Percentiles rank a stretch among this genome's conserved stretches.
phyloP scores from a whole-genome alignment of 1,284 basidiomycete genomes.

The Sanghuangporus sanghuang region DNA sequence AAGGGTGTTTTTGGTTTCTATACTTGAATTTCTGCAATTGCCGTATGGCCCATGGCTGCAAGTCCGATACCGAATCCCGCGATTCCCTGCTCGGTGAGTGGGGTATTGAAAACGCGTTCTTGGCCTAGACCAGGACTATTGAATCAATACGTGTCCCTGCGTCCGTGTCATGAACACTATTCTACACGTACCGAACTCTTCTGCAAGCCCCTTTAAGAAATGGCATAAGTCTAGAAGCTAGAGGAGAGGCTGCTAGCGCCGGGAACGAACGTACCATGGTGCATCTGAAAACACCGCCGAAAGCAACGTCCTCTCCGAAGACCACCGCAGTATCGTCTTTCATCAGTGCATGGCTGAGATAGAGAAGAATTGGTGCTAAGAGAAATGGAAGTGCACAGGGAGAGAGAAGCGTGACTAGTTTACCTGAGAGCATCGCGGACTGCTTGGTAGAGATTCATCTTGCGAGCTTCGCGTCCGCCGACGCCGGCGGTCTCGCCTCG shows the following conservation, averaged over 20 bases:
- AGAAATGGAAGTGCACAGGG: not conserved
- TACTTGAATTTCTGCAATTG: slow-evolving; percentile 85
- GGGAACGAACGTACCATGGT: slow-evolving; percentile 55
- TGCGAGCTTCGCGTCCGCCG: slow-evolving; percentile 78
- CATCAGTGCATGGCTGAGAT: slow-evolving; percentile 63
- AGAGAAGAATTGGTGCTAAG: not conserved
- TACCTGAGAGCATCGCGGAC: slow-evolving; percentile 86
- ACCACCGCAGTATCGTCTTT: slow-evolving; percentile 86
- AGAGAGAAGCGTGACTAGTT: not conserved
- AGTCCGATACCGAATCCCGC: slow-evolving; percentile 92
- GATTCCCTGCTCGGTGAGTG: slow-evolving; percentile 91
- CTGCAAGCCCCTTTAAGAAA: slow-evolving; percentile 72
- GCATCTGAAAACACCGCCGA: slow-evolving; percentile 90
- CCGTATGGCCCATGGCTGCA: slow-evolving; percentile 90
- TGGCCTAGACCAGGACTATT: slow-evolving; percentile 45
- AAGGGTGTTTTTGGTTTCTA: not conserved
- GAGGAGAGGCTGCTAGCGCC: not conserved
- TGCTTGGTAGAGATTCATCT: slow-evolving; percentile 90
- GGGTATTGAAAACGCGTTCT: slow-evolving; percentile 94
- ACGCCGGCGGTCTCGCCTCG: slow-evolving; percentile 42
- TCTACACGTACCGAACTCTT: slow-evolving; percentile 72
- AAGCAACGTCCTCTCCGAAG: slow-evolving; percentile 92
- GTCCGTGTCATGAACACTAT: slow-evolving; percentile 1
- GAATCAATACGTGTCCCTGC: slow-evolving; percentile 3
- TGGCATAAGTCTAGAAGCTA: not conserved